A percentile compares a stretch with the other conserved stretches of the same genome.
Conservation (phyloP, 345 rosid species). For the Brassica incana region DNA sequence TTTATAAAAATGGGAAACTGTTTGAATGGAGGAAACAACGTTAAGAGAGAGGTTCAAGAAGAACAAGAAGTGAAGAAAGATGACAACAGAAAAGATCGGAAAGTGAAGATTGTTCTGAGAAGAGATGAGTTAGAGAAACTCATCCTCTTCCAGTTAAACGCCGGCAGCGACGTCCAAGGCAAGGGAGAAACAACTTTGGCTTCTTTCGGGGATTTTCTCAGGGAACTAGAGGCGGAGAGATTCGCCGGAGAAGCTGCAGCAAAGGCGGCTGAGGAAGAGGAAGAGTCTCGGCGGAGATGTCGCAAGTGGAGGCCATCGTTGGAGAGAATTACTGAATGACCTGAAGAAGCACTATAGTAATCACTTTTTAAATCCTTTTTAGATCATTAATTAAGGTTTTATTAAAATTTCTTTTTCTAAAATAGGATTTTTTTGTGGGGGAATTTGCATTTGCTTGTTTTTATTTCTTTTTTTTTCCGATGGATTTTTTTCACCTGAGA, state of each 20-base stretch:
- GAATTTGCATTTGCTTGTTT: conserved; percentile 32
- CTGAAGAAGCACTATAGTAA: conserved; percentile 39
- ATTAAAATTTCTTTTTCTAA: background rate
- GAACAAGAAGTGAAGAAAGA: conserved; percentile 29
- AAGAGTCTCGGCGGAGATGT: conserved; percentile 36
- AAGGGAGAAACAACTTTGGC: conserved; percentile 43
- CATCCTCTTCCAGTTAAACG: conserved; percentile 40
- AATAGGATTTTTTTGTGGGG: conserved; percentile 2
- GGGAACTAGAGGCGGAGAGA: conserved; percentile 45
- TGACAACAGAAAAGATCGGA: conserved; percentile 35
- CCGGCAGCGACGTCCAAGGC: conserved; percentile 22
- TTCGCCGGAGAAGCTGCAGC: conserved; percentile 41
- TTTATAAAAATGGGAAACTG: conserved; percentile 40
- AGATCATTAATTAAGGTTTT: background rate
- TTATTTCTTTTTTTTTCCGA: conserved; percentile 15
- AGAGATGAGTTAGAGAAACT: conserved; percentile 51
- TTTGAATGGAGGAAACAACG: conserved; percentile 35
- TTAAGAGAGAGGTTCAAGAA: conserved; percentile 18
- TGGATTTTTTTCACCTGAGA: conserved; percentile 36
- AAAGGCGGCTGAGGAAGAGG: conserved; percentile 33
- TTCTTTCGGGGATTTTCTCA: conserved; percentile 42
- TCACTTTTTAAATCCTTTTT: conserved; percentile 1
- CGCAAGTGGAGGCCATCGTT: conserved; percentile 67
- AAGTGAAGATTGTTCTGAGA: conserved; percentile 36
- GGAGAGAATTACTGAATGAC: conserved; percentile 57